Base-by-base conservation (phyloP, 495 filamentous ascomycete species). In the Penicillium tannophilum region DNA sequence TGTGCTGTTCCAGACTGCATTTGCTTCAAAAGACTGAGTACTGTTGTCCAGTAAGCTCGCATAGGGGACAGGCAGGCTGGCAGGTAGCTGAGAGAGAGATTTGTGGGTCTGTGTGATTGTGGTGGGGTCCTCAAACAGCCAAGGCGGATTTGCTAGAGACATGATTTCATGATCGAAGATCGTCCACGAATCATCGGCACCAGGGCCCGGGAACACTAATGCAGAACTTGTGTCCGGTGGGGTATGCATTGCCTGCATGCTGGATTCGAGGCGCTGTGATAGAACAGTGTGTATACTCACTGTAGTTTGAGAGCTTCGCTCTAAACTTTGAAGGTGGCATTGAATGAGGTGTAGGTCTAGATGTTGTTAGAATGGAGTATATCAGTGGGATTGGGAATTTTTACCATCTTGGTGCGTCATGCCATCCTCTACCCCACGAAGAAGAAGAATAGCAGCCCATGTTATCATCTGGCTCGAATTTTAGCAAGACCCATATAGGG, bases 161-260 rank as follows among this genome's bases (percentile, higher is more conserved):
- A 76, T 65, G 23, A 71, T 75, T 17, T 73, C 70, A 50, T 76
- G 70, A 39, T 77, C 75, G 28, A 77, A 77, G 35, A 77, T 75
- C 5, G 72, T 65, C 73, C 73, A 76, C 6, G 72, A 69, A 24
- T 64, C 64, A 42, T 77, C 70, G 20, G 59, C 49, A 8, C 48
- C 57, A 3, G 63, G 61, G 2, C 43, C 56, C 6, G 71, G 59
- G 23, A 74, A 59, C 6, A 62, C 54, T n/a, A 71, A 49, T 36
- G 54, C 66, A 2, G 62, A 52, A 28, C 65, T 63, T 17, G 66
- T 65, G 31, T 70, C 60, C 8, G 69, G 73, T 3, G 73, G 75
- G 2, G 72, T 76, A 45, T 77, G 70, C 69, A 76, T 77, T 44
- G 68, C 66, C 52, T 77, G 72, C 56, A 77, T 63, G 3, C 61